Percentiles rank a stretch among this genome's conserved stretches.
These are phyloP conservation scores for Cymbopogon citratus DNA, from an alignment of 176 grass and related monocot genomes.

Conservation along the genomic window DNA sequence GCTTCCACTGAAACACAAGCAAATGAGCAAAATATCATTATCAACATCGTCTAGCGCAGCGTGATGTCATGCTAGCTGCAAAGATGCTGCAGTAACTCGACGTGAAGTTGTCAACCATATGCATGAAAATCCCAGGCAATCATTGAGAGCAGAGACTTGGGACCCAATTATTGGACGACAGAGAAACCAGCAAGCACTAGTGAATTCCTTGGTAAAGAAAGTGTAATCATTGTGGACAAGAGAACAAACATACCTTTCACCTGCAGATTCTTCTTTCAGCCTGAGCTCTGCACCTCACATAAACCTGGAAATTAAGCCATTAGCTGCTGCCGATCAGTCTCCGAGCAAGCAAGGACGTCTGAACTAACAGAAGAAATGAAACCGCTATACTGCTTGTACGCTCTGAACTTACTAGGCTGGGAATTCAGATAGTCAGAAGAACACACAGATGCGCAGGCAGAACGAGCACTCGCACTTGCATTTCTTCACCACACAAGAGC, in stretches of 20 bases:
- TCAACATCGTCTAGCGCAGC: not conserved
- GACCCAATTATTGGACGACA: not conserved
- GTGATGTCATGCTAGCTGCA: not conserved
- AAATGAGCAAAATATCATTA: not conserved
- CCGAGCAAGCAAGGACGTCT: not conserved
- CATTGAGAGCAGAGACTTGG: conserved; percentile 1
- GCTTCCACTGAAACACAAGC: conserved; percentile 33
- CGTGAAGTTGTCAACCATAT: not conserved
- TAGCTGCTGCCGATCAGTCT: not conserved
- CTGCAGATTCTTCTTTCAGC: conserved; percentile 21
- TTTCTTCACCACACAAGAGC: not conserved
- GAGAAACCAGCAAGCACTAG: not conserved
- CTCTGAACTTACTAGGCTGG: not conserved
- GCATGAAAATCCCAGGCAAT: not conserved
- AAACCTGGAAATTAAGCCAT: conserved; percentile 18
- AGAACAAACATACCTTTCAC: conserved; percentile 35
- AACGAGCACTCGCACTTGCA: not conserved
- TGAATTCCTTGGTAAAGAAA: conserved; percentile 15
- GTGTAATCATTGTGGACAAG: not conserved
- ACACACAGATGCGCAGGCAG: not conserved
- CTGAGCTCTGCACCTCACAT: not conserved
- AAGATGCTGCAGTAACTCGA: not conserved
- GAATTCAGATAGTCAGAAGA: not conserved
- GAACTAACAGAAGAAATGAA: not conserved
- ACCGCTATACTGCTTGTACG: not conserved